Conservation (phyloP, 768 basidiomycete genomes). For the Sporobolomyces phaffii region DNA sequence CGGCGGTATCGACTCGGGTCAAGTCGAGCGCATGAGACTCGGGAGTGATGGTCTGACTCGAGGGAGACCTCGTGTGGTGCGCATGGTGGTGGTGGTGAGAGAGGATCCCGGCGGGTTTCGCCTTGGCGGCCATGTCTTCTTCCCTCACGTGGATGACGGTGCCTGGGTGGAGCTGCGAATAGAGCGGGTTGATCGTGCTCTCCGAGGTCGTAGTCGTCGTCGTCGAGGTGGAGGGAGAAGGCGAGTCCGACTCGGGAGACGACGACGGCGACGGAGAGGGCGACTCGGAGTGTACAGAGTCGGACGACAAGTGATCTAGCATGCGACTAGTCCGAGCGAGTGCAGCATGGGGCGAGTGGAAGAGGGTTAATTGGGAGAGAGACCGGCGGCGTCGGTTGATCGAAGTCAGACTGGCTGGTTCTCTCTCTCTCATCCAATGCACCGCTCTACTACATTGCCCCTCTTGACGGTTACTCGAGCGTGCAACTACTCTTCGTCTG, state of each 20-base stretch:
- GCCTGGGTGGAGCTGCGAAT: neutral
- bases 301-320: neutral
- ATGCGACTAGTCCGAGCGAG: no score
- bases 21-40: neutral
- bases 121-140: no score
- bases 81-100: no score
- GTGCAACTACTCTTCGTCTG: no score
- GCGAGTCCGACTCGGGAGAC: neutral
- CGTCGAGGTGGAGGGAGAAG: neutral
- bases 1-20: neutral
- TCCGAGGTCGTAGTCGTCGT: neutral
- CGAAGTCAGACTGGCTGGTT: no score
- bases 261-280: neutral
- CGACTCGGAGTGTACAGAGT: neutral
- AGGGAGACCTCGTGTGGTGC: no score
- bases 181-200: slow-evolving; percentile 28
- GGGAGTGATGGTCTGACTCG: neutral
- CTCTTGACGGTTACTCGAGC: no score
- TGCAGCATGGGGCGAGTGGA: neutral
- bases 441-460: no score
- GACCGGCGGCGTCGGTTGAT: no score
- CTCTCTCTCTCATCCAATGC: no score
- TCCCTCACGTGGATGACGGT: neutral
- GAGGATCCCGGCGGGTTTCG: no score
- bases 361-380: neutral